Evolutionary conservation across 2,329 filamentous ascomycete genomes (phyloP).

Genomic region (Hymenoscyphus linearis): DNA sequence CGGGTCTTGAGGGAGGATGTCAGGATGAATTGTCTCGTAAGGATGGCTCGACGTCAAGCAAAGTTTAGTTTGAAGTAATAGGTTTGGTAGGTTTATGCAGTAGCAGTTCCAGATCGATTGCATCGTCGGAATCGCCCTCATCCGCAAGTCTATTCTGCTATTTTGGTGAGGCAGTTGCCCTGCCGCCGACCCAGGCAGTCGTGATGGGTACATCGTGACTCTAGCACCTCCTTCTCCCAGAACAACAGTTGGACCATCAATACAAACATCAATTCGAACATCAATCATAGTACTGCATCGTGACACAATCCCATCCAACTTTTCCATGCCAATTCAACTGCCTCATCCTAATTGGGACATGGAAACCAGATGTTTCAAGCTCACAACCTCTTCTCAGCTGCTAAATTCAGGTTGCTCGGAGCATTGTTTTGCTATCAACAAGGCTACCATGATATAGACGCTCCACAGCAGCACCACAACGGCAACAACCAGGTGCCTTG

Average conservation of each 20-base stretch:
- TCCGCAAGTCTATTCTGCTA: background rate
- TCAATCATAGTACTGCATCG: background rate
- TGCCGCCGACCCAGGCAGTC: background rate
- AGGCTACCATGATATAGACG: background rate
- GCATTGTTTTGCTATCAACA: conserved; percentile 1
- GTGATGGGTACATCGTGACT: background rate
- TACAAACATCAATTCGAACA: background rate
- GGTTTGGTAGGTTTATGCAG: no score
- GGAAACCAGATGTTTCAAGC: background rate
- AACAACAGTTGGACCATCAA: background rate
- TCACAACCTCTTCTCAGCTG: background rate
- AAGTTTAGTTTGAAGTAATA: no score
- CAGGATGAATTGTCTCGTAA: no score
- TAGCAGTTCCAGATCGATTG: background rate
- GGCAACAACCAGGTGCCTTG: background rate
- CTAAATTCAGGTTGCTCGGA: background rate
- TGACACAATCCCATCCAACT: background rate
- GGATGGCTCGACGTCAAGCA: background rate
- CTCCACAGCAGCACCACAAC: background rate
- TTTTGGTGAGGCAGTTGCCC: background rate
- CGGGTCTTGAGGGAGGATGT: background rate
- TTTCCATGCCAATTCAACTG: background rate
- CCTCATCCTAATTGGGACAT: background rate
- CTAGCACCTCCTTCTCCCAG: background rate
- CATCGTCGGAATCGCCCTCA: background rate